phyloP scores from a whole-genome alignment of 495 filamentous ascomycete genomes.

The Podospora pseudocomata region DNA sequence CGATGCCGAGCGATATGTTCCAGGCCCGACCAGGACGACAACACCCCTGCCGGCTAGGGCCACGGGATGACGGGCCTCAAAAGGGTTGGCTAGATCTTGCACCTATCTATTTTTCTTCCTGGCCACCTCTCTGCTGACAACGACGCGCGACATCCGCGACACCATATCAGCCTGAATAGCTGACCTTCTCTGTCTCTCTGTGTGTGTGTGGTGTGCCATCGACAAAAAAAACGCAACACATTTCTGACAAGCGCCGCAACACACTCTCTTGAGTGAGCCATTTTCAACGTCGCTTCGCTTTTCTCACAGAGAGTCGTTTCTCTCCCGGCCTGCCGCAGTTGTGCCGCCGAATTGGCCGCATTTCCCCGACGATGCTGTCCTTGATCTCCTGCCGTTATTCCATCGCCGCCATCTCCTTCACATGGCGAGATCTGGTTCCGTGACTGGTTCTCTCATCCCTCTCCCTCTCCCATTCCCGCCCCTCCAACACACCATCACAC shows the following conservation, averaged over 20 bases:
- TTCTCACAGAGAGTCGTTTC: constrained; percentile 4
- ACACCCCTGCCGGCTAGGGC: not conserved
- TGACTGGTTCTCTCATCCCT: constrained; percentile 19
- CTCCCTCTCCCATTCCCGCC: not conserved
- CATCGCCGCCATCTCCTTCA: constrained; percentile 14
- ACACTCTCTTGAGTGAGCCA: not conserved
- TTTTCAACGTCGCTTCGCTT: constrained; percentile 1
- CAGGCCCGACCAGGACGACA: not conserved
- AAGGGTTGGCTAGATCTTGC: constrained; percentile 6
- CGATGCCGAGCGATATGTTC: not conserved
- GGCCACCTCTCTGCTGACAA: not conserved
- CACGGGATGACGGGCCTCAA: constrained; percentile 16
- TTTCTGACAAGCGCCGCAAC: not conserved
- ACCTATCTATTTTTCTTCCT: not conserved
- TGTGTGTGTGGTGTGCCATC: not conserved
- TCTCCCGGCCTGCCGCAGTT: constrained; percentile 22
- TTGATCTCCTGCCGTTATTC: constrained; percentile 14
- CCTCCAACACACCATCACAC: not conserved
- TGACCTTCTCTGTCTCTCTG: not conserved
- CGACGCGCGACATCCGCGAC: not conserved
- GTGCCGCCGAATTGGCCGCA: constrained; percentile 29
- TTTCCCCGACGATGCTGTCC: constrained; percentile 24
- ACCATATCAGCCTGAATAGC: not conserved
- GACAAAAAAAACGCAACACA: not conserved
- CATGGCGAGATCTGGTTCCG: constrained; percentile 27